Percentiles rank a stretch among this genome's conserved stretches.
These are phyloP conservation scores for Calophaca sinica DNA, from an alignment of 306 rosid species.

Conservation along the genomic window DNA sequence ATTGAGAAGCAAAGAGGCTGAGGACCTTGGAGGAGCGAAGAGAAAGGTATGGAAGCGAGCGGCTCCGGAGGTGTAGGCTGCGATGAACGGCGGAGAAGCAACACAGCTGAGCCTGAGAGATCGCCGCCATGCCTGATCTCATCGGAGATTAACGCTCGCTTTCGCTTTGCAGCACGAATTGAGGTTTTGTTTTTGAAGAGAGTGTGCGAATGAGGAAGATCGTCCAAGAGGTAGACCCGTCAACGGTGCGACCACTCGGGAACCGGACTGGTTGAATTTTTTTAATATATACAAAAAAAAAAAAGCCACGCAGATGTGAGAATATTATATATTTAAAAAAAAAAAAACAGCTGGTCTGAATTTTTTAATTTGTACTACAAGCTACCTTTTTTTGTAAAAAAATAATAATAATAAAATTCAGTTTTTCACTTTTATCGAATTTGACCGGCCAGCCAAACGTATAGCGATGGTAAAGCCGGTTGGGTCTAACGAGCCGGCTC, in stretches of 20 bases:
- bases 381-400: no score
- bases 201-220: neutral
- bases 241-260: neutral
- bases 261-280: neutral
- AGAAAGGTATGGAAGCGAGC: constrained; percentile 46
- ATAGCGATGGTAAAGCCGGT: no score
- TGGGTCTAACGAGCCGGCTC: no score
- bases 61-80: constrained; percentile 46
- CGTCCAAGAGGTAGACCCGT: neutral
- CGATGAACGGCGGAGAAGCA: constrained; percentile 65
- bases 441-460: no score
- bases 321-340: no score
- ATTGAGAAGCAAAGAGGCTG: neutral
- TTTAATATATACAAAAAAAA: no score
- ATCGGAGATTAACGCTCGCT: neutral
- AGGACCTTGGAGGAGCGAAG: constrained; percentile 61
- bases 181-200: neutral
- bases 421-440: no score
- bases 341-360: no score
- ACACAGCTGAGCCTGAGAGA: constrained; percentile 57
- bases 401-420: no score
- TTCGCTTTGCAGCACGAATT: neutral
- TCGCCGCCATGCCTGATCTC: constrained; percentile 49
- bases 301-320: no score
- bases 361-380: no score